A percentile compares a stretch with the other conserved stretches of the same genome.
Conservation (phyloP, 2,329 filamentous ascomycete species). For the Fusarium algeriense region DNA sequence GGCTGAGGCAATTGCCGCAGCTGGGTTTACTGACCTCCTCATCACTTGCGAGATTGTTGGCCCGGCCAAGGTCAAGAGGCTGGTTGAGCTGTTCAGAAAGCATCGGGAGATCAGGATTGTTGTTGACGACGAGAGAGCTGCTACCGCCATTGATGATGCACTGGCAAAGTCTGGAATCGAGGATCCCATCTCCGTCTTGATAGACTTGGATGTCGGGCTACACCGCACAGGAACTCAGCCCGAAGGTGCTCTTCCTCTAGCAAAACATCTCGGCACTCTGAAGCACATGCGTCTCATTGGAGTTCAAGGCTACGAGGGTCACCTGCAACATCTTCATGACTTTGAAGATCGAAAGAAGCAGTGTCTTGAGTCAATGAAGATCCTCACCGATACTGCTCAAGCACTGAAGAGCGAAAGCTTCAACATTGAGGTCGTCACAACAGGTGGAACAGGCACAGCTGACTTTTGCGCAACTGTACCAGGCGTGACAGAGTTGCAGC, state of each 20-base stretch:
- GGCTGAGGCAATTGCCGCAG: slow-evolving; percentile 32
- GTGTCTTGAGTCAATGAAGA: slow-evolving; percentile 31
- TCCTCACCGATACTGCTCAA: slow-evolving; percentile 18
- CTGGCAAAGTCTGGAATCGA: slow-evolving; percentile 1
- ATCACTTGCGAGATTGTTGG: slow-evolving; percentile 41
- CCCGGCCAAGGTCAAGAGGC: slow-evolving; percentile 8
- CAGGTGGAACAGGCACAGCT: slow-evolving; percentile 35
- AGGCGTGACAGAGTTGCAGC: slow-evolving; percentile 66
- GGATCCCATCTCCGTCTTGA: slow-evolving; percentile 19
- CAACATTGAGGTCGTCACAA: slow-evolving; percentile 28
- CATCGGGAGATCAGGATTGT: slow-evolving; percentile 23
- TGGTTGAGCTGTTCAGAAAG: slow-evolving; percentile 30
- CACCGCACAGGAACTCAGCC: slow-evolving; percentile 17
- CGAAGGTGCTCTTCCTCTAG: slow-evolving; percentile 5
- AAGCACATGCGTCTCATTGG: slow-evolving; percentile 28
- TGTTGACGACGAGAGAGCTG: slow-evolving; percentile 24
- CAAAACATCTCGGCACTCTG: slow-evolving; percentile 11
- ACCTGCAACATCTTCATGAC: slow-evolving; percentile 35
- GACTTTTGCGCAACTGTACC: slow-evolving; percentile 65
- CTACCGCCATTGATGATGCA: slow-evolving; percentile 20
- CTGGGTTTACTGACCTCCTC: slow-evolving; percentile 35
- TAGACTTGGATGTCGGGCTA: slow-evolving; percentile 37
- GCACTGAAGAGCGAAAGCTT: background rate
- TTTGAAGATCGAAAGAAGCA: slow-evolving; percentile 27
- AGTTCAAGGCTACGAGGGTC: slow-evolving; percentile 37